phyloP scores from a whole-genome alignment of 2,329 filamentous ascomycete genomes.

The Fusarium hostae region DNA sequence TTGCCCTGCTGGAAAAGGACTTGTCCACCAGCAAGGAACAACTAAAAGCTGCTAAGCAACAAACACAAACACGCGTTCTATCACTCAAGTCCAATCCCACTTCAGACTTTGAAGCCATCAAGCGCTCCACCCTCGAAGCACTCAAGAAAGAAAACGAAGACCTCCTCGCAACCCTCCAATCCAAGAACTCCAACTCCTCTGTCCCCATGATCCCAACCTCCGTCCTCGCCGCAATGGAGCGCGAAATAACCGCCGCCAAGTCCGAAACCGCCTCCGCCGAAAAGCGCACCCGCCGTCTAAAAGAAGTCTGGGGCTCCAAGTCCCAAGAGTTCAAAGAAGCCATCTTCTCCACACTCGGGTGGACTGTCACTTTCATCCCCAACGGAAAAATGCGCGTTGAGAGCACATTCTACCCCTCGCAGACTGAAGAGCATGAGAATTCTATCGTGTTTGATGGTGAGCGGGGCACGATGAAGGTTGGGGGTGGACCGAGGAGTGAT shows the following conservation, averaged over 20 bases:
- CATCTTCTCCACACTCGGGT: conserved; percentile 90
- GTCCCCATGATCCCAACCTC: conserved; percentile 78
- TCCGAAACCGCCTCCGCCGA: conserved; percentile 77
- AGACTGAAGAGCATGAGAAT: conserved; percentile 75
- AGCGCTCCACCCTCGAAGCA: conserved; percentile 79
- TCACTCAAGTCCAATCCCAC: conserved; percentile 94
- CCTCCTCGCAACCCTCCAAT: conserved; percentile 77
- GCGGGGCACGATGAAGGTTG: conserved; percentile 97
- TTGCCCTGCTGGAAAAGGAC: conserved; percentile 78
- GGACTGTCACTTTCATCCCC: conserved; percentile 96
- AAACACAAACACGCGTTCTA: conserved; percentile 82
- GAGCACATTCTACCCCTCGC: conserved; percentile 80
- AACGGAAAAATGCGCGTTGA: conserved; percentile 96
- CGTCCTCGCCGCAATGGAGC: conserved; percentile 78
- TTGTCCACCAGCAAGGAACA: conserved; percentile 78
- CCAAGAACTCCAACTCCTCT: conserved; percentile 52
- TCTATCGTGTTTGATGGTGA: conserved; percentile 90
- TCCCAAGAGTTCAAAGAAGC: conserved; percentile 95
- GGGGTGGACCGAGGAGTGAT: conserved; percentile 84
- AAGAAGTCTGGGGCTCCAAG: conserved; percentile 92
- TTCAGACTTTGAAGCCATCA: conserved; percentile 83
- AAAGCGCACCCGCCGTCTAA: conserved; percentile 86
- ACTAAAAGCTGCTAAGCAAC: conserved; percentile 71
- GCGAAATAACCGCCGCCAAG: conserved; percentile 78
- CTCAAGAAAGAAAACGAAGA: conserved; percentile 87